Percentiles rank a stretch among this genome's conserved stretches.
phyloP scores from a whole-genome alignment of 495 filamentous ascomycete species.

The Aspergillus funiculosus region DNA sequence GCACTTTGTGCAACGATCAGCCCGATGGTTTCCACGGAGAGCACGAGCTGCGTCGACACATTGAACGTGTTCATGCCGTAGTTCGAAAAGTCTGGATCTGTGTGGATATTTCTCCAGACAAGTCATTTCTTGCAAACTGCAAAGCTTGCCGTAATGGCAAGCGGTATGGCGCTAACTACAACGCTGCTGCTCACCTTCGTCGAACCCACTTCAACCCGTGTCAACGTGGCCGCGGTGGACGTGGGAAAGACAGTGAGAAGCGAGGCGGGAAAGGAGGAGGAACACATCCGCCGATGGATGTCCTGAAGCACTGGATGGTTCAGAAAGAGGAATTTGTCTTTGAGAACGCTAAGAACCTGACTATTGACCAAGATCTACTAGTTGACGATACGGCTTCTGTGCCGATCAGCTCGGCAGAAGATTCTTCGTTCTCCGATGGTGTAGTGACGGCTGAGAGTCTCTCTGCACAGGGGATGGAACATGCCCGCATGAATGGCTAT shows the following conservation, averaged over 20 bases:
- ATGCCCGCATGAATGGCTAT: constrained; percentile 28
- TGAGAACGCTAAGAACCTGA: constrained; percentile 24
- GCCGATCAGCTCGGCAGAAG: constrained; percentile 11
- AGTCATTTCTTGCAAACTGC: constrained; percentile 71
- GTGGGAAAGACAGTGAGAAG: constrained; percentile 54
- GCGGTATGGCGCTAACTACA: constrained; percentile 88
- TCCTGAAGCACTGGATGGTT: constrained; percentile 76
- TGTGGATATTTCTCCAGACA: constrained; percentile 55
- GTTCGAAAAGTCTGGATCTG: constrained; percentile 77
- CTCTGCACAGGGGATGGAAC: constrained; percentile 24
- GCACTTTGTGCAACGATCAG: constrained; percentile 65
- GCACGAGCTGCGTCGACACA: constrained; percentile 86
- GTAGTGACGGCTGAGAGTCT: constrained; percentile 11
- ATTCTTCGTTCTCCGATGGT: constrained; percentile 11
- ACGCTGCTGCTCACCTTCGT: constrained; percentile 86
- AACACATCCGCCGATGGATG: constrained; percentile 73
- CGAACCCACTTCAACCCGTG: constrained; percentile 79
- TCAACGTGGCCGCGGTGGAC: constrained; percentile 49
- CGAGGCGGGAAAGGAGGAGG: constrained; percentile 81
- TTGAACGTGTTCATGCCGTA: constrained; percentile 69
- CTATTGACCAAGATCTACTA: constrained; percentile 15
- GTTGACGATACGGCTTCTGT: constrained; percentile 20
- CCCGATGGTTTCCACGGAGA: constrained; percentile 89
- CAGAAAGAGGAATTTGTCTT: constrained; percentile 53
- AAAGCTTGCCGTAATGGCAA: constrained; percentile 77